phyloP scores from a whole-genome alignment of 306 rosid species.

The Rosa chinensis region DNA sequence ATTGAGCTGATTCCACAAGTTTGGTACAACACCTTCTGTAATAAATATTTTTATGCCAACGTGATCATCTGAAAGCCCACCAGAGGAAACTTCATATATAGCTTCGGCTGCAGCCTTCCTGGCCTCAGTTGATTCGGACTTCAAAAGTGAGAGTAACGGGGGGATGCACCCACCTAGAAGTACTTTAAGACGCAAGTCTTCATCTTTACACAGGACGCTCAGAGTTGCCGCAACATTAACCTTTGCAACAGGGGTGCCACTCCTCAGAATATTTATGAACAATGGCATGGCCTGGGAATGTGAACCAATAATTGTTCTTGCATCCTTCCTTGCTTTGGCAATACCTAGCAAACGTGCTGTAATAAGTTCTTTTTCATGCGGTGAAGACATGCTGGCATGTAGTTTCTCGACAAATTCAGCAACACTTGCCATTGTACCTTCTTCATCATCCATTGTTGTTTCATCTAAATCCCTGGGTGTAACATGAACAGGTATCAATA shows the following conservation, averaged over 20 bases:
- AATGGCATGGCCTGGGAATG: conserved; percentile 99
- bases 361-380: conserved; percentile 72
- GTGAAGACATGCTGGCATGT: conserved; percentile 77
- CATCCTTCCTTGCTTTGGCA: conserved; percentile 75
- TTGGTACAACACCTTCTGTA: conserved; percentile 96
- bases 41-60: conserved; percentile 92
- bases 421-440: conserved; percentile 72
- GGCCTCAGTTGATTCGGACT: conserved; percentile 70
- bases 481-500: conserved; percentile 14
- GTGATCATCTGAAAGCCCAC: conserved; percentile 85
- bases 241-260: conserved; percentile 77
- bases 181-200: conserved; percentile 87
- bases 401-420: conserved; percentile 89
- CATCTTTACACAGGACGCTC: conserved; percentile 84
- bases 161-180: conserved; percentile 99
- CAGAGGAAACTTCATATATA: conserved; percentile 89
- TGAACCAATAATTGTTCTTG: conserved; percentile 75
- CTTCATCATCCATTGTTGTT: conserved; percentile 69
- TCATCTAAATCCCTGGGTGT: conserved; percentile 54
- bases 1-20: conserved; percentile 83
- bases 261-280: conserved; percentile 89
- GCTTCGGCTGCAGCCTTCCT: conserved; percentile 98
- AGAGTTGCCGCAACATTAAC: conserved; percentile 83
- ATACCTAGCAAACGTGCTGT: conserved; percentile 68
- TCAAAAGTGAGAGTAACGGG: conserved; percentile 82